A percentile compares a stretch with the other conserved stretches of the same genome.
Conservation (phyloP, 441 rosid genomes). For the Syzygium malaccense region DNA sequence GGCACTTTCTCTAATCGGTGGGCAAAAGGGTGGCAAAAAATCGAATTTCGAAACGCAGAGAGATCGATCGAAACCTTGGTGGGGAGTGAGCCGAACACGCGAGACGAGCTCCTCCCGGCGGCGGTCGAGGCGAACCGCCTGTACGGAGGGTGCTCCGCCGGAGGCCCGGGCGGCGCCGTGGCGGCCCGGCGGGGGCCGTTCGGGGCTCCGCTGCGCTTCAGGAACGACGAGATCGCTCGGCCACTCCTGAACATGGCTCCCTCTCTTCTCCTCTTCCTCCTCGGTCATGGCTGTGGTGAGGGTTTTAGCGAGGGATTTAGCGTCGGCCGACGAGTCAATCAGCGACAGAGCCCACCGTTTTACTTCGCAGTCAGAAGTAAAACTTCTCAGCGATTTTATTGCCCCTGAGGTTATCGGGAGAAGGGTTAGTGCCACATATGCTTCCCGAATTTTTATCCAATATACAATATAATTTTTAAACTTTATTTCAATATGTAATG, state of each 20-base stretch:
- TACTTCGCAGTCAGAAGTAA: too few species aligned
- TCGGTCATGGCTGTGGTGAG: neutral
- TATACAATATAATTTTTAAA: fast-evolving
- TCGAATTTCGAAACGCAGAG: neutral
- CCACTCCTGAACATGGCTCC: slow-evolving; percentile 21
- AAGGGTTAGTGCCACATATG: neutral
- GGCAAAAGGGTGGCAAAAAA: neutral
- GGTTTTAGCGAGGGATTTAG: neutral
- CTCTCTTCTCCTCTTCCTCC: neutral
- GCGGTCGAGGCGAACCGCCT: slow-evolving; percentile 17
- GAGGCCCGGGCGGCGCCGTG: slow-evolving; percentile 5
- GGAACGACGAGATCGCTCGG: slow-evolving; percentile 34
- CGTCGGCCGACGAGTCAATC: neutral
- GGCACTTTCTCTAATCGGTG: neutral
- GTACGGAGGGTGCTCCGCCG: slow-evolving; percentile 8
- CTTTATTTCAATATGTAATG: too few species aligned
- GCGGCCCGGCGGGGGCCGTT: neutral
- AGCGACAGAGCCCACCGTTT: neutral
- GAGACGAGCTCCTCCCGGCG: slow-evolving; percentile 22
- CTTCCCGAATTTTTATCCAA: fast-evolving
- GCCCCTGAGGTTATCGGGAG: neutral
- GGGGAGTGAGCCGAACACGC: slow-evolving; percentile 33
- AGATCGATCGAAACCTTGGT: slow-evolving; percentile 24
- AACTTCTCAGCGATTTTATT: neutral
- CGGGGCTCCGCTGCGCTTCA: slow-evolving; percentile 31